These are phyloP conservation scores for Hypoxylon cercidicola DNA, from an alignment of 495 filamentous ascomycete species.

Conservation along the genomic window DNA sequence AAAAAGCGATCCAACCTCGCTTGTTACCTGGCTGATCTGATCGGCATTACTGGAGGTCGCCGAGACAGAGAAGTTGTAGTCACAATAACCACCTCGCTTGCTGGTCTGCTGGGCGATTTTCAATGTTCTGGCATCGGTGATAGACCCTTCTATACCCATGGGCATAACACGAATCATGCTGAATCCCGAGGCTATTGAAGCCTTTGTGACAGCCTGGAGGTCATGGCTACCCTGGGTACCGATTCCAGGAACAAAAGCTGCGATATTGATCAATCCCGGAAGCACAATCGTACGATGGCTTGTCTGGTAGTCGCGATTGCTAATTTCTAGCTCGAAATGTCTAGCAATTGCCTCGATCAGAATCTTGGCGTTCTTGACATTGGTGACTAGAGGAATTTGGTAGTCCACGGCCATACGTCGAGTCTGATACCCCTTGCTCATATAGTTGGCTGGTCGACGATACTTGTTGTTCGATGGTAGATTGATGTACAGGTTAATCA, in stretches of 20 bases:
- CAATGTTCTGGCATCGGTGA: conserved; percentile 77
- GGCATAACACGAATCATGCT: conserved; percentile 88
- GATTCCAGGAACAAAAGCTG: conserved; percentile 81
- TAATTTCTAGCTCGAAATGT: conserved; percentile 83
- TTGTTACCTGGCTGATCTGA: conserved; percentile 75
- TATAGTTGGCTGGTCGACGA: conserved; percentile 94
- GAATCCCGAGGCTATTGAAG: conserved; percentile 81
- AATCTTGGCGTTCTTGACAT: conserved; percentile 99
- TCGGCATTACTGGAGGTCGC: conserved; percentile 81
- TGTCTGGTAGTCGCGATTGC: conserved; percentile 87
- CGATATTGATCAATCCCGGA: conserved; percentile 81
- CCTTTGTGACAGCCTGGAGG: conserved; percentile 75
- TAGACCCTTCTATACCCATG: conserved; percentile 74
- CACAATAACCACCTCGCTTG: conserved; percentile 73
- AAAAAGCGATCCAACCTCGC: conserved; percentile 84
- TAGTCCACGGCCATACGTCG: conserved; percentile 99
- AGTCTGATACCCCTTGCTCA: conserved; percentile 96
- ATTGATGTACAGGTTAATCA: conserved; percentile 99
- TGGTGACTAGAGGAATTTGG: conserved; percentile 95
- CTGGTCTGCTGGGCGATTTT: conserved; percentile 81
- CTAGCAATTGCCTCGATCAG: conserved; percentile 92
- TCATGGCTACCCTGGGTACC: conserved; percentile 71
- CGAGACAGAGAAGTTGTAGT: conserved; percentile 87
- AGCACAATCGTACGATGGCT: conserved; percentile 81
- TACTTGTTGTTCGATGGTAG: conserved; percentile 97